Evolutionary conservation across 257 asterid species (phyloP).

Genomic region (Anisodus tanguticus): DNA sequence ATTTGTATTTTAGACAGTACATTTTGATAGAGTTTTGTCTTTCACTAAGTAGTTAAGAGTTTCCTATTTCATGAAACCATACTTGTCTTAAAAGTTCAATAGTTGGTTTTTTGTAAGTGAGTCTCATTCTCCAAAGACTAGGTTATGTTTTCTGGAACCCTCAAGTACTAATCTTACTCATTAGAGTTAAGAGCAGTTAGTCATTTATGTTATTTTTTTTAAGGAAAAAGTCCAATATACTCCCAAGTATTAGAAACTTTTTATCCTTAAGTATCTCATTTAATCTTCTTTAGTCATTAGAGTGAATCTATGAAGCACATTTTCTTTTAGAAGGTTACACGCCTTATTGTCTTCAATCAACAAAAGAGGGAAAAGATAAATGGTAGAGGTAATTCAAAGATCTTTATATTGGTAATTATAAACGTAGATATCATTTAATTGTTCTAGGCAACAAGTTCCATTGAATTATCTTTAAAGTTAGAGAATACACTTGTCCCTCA

Average conservation of each 20-base stretch:
- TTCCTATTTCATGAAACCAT: background rate
- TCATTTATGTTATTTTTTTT: background rate
- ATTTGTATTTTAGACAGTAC: background rate
- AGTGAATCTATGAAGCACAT: constrained; percentile 3
- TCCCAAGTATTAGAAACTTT: background rate
- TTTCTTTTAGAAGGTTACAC: constrained; percentile 5
- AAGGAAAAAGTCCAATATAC: background rate
- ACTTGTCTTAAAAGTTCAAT: background rate
- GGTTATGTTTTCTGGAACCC: constrained; percentile 2
- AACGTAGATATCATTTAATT: background rate
- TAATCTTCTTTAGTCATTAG: background rate
- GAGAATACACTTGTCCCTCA: constrained; percentile 7
- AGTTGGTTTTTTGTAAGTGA: background rate
- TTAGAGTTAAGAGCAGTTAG: background rate
- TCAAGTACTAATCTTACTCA: background rate
- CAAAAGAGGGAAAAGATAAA: background rate
- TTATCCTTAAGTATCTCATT: background rate
- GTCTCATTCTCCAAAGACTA: background rate
- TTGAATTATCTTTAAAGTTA: background rate
- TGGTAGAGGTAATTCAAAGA: background rate
- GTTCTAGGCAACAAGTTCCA: background rate
- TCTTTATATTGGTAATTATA: background rate
- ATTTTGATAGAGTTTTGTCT: background rate
- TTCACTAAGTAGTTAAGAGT: background rate
- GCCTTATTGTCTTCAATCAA: background rate